Conservation (phyloP, 148 eudicot species). For the Oxyria digyna region DNA sequence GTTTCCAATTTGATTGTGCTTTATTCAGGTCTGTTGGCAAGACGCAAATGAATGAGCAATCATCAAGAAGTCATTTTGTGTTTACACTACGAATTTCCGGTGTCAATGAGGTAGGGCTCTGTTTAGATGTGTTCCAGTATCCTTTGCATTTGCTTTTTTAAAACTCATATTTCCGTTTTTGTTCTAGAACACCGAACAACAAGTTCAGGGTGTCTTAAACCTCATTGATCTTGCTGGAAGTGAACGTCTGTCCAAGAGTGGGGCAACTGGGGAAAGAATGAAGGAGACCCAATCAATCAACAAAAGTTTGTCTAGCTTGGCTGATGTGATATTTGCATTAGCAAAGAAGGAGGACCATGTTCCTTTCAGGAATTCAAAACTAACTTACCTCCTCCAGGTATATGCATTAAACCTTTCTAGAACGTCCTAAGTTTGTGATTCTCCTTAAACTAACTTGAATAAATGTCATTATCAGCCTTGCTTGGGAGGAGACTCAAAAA, state of each 20-base stretch:
- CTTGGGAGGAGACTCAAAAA: constrained; percentile 70
- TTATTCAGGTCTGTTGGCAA: constrained; percentile 52
- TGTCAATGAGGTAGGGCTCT: constrained; percentile 43
- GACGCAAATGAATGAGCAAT: constrained; percentile 81
- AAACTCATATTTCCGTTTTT: not conserved
- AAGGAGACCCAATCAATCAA: constrained; percentile 83
- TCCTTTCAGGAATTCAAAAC: constrained; percentile 70
- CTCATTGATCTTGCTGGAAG: constrained; percentile 84
- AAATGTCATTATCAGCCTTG: constrained; percentile 41
- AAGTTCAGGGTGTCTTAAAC: constrained; percentile 59
- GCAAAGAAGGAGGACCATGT: constrained; percentile 82
- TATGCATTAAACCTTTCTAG: not conserved
- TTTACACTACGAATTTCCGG: constrained; percentile 65
- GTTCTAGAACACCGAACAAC: constrained; percentile 59
- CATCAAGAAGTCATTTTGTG: constrained; percentile 85
- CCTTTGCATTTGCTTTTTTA: not conserved
- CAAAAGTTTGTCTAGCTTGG: constrained; percentile 60
- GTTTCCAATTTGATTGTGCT: not conserved
- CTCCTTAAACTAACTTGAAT: not conserved
- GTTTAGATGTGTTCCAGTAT: not conserved
- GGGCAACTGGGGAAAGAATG: constrained; percentile 68
- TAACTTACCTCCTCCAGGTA: constrained; percentile 74
- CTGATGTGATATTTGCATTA: constrained; percentile 60
- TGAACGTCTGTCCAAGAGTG: constrained; percentile 70
- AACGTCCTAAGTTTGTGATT: not conserved